Base-by-base conservation (phyloP, 208 protist genomes). In the Leptomonas pyrrhocoris region DNA sequence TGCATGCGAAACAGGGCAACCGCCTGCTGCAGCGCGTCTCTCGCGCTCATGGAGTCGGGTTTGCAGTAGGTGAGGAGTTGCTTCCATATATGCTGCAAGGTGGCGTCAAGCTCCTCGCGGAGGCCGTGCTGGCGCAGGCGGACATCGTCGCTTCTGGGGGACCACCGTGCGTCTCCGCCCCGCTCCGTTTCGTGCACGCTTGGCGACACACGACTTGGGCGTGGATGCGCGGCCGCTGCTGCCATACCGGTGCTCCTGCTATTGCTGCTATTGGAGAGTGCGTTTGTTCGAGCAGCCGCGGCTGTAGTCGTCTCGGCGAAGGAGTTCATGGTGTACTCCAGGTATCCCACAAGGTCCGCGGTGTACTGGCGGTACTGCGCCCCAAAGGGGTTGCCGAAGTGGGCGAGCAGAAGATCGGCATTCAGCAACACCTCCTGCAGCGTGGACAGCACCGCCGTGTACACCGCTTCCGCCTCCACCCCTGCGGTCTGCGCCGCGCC, bases 291-390 rank as follows among this genome's bases (percentile, higher is more conserved):
- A 3, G 54, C 2, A 13, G 28, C 31, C 46, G 48, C 19, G n/a
- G 60, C 48, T 23, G 48, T 18, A 0, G 38, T 7, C 16, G 54
- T n/a, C n/a, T n/a, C 36, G 36, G 59, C 60, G 43, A 76, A 6
- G 27, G 40, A 12, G 49, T 67, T 54, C n/a, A 36, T 25, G 28
- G 31, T 43, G 46, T 46, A 54, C n/a, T 67, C 56, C 49, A 75
- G 45, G 58, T 79, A 69, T 27, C 57, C 55, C 34, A 83, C 68
- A 19, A 79, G 42, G 65, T 80, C 70, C 7, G 69, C 68, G n/a
- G 70, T 78, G 71, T 68, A 77, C 34, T 67, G 70, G 43, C 76
- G 80, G 59, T 81, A 85, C 55, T 85, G 80, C 12, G 71, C 54
- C 40, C 68, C 60, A 49, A 76, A 85, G 0, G 65, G 74, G 53